phyloP scores from a whole-genome alignment of 768 basidiomycete species.

The Boletus pseudopeckii region DNA sequence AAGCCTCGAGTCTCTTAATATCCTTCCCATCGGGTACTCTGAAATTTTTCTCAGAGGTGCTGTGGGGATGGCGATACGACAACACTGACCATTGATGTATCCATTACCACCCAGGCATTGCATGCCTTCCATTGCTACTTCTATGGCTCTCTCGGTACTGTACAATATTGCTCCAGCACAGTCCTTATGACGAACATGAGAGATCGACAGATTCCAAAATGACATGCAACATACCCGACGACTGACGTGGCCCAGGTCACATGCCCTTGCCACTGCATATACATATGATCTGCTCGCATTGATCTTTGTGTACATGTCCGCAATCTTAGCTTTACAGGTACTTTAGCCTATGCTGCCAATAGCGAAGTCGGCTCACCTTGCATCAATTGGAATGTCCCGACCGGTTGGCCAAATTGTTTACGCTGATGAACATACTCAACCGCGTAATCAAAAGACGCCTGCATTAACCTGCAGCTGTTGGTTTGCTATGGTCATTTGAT shows the following conservation, averaged over 20 bases:
- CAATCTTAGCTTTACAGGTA: constrained; percentile 60
- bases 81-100: constrained; percentile 79
- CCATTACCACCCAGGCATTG: constrained; percentile 95
- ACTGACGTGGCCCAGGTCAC: constrained; percentile 76
- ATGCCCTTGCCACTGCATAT: constrained; percentile 88
- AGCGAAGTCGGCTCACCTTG: constrained; percentile 57
- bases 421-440: constrained; percentile 91
- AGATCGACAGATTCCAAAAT: neutral
- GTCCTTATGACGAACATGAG: constrained; percentile 53
- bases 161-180: constrained; percentile 94
- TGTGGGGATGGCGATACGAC: neutral
- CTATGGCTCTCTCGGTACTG: constrained; percentile 87
- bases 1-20: constrained; percentile 81
- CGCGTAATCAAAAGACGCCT: constrained; percentile 86
- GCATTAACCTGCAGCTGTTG: constrained; percentile 64
- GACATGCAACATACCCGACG: constrained; percentile 53
- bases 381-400: constrained; percentile 94
- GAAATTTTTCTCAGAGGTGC: neutral
- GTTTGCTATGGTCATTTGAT: constrained; percentile 1
- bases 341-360: neutral
- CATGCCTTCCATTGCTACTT: constrained; percentile 88
- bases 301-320: constrained; percentile 94
- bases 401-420: constrained; percentile 83
- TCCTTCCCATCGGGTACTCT: constrained; percentile 90
- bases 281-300: constrained; percentile 87